Evolutionary conservation across 257 asterid species (phyloP).

Genomic region (Lithospermum erythrorhizon): DNA sequence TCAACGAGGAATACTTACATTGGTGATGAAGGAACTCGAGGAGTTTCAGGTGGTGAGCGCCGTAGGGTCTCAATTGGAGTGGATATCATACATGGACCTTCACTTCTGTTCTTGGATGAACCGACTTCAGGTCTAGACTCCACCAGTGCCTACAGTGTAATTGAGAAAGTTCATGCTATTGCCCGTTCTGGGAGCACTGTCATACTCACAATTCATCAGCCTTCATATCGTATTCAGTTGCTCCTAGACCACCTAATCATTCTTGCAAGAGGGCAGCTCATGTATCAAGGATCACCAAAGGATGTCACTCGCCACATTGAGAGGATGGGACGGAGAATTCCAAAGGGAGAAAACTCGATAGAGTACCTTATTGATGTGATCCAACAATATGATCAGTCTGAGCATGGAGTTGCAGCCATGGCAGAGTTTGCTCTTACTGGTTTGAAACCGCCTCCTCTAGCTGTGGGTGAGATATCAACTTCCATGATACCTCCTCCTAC

Average conservation of each 20-base stretch:
- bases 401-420: constrained; percentile 51
- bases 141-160: constrained; percentile 77
- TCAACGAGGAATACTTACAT: constrained; percentile 67
- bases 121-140: constrained; percentile 89
- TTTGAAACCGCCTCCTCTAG: constrained; percentile 49
- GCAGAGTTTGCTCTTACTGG: constrained; percentile 70
- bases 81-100: constrained; percentile 80
- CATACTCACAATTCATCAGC: constrained; percentile 79
- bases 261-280: constrained; percentile 78
- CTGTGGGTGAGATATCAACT: constrained; percentile 17
- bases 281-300: constrained; percentile 75
- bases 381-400: constrained; percentile 73
- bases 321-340: constrained; percentile 47
- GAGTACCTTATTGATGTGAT: constrained; percentile 68
- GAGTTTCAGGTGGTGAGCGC: constrained; percentile 87
- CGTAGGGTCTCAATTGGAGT: constrained; percentile 78
- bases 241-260: constrained; percentile 67
- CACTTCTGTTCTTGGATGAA: constrained; percentile 66
- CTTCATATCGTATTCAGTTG: constrained; percentile 60
- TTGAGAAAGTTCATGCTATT: constrained; percentile 68
- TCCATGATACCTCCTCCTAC: constrained; percentile 22
- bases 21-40: constrained; percentile 87
- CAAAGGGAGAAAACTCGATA: constrained; percentile 59
- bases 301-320: constrained; percentile 55
- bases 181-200: constrained; percentile 74